Conservation (phyloP, 345 rosid species). For the Anacardium occidentale region DNA sequence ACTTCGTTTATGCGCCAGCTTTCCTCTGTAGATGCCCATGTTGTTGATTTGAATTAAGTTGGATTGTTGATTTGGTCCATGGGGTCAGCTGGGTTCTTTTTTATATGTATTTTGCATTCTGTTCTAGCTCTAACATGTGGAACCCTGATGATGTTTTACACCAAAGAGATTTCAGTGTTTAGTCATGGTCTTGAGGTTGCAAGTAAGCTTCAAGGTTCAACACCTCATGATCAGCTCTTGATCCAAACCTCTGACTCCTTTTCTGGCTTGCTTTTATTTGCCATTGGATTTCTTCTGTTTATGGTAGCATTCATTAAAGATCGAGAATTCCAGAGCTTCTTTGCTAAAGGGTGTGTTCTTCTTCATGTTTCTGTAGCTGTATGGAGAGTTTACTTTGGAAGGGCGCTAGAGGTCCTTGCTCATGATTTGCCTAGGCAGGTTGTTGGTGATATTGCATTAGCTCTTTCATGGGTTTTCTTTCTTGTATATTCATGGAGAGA, state of each 20-base stretch:
- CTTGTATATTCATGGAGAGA: conserved; percentile 90
- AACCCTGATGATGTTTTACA: conserved; percentile 75
- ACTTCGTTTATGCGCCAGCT: neutral
- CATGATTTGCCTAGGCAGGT: conserved; percentile 66
- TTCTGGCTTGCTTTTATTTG: conserved; percentile 83
- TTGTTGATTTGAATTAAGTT: neutral
- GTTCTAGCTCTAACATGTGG: conserved; percentile 72
- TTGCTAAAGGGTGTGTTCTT: conserved; percentile 73
- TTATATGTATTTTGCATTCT: conserved; percentile 72
- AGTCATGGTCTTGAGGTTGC: conserved; percentile 62
- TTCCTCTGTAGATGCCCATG: neutral
- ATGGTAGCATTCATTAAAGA: conserved; percentile 90
- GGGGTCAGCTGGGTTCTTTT: conserved; percentile 41
- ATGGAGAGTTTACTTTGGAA: conserved; percentile 74
- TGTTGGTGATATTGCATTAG: conserved; percentile 67
- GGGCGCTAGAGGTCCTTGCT: conserved; percentile 68
- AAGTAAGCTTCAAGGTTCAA: conserved; percentile 73
- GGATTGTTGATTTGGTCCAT: conserved; percentile 18
- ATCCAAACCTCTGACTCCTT: conserved; percentile 85
- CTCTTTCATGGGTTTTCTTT: conserved; percentile 81
- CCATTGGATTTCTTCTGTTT: conserved; percentile 64
- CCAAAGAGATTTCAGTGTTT: conserved; percentile 59
- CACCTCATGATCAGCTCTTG: conserved; percentile 84
- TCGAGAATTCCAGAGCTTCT: conserved; percentile 71
- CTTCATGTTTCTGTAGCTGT: conserved; percentile 68